Evolutionary conservation across 2,329 filamentous ascomycete species (phyloP).

Genomic region (Lizonia empirigonia): DNA sequence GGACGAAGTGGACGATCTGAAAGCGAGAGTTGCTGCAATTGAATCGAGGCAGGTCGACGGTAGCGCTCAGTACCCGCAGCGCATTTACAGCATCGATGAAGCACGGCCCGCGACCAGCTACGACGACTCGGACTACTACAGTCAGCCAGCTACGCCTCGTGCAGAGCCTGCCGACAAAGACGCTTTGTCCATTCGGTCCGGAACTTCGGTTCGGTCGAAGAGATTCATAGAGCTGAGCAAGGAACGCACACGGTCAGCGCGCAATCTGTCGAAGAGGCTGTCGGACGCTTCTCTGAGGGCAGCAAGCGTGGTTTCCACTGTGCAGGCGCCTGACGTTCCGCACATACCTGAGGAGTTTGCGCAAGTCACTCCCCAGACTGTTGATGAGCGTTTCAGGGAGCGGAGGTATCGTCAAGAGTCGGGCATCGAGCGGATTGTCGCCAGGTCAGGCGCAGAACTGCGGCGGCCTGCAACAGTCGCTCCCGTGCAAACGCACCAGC

Average conservation of each 20-base stretch:
- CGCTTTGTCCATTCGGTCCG: slow-evolving; percentile 2
- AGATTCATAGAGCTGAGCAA: slow-evolving; percentile 38
- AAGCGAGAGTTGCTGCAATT: slow-evolving; percentile 22
- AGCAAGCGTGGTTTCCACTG: slow-evolving; percentile 17
- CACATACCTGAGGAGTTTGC: slow-evolving; percentile 26
- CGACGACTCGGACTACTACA: slow-evolving; percentile 48
- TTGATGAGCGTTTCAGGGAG: slow-evolving; percentile 15
- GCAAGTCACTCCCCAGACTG: slow-evolving; percentile 13
- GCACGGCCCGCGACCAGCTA: slow-evolving; percentile 45
- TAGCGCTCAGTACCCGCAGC: slow-evolving; percentile 24
- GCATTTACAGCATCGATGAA: slow-evolving; percentile 43
- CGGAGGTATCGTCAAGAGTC: slow-evolving; percentile 7
- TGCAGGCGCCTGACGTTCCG: slow-evolving; percentile 25
- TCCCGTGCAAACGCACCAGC: slow-evolving; percentile 20
- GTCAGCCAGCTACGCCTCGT: slow-evolving; percentile 41
- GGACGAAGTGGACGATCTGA: slow-evolving; percentile 33
- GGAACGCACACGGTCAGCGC: slow-evolving; percentile 31
- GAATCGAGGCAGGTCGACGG: slow-evolving; percentile 27
- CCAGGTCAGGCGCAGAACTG: background rate
- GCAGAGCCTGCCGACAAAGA: background rate
- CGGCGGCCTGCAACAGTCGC: slow-evolving; percentile 10
- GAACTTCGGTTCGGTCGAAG: slow-evolving; percentile 37
- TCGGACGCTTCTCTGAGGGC: slow-evolving; percentile 39
- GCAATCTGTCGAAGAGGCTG: slow-evolving; percentile 39
- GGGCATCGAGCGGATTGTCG: background rate